Percentiles rank a stretch among this genome's conserved stretches.
phyloP scores from a whole-genome alignment of 441 rosid species.

The Jatropha multifida region DNA sequence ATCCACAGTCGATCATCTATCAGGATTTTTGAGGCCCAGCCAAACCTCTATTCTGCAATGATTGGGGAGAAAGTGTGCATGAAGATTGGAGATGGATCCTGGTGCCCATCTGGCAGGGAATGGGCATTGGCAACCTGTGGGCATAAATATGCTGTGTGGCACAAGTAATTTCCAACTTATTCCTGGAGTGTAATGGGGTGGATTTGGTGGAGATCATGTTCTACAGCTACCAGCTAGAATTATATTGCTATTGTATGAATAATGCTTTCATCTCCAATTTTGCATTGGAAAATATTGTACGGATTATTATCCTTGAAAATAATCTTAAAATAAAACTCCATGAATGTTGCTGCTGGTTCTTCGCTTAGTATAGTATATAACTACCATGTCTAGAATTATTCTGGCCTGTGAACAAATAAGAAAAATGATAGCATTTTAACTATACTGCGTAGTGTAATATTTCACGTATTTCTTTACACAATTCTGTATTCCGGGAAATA shows the following conservation, averaged over 20 bases:
- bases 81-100: constrained; percentile 88
- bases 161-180: constrained; percentile 38
- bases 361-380: background rate
- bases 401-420: too few species aligned
- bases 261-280: constrained; percentile 1
- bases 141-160: constrained; percentile 81
- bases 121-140: constrained; percentile 77
- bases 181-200: background rate
- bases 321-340: background rate
- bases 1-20: constrained; percentile 72
- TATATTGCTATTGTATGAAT: constrained; percentile 4
- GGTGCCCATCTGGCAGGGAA: constrained; percentile 81
- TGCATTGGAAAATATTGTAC: background rate
- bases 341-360: constrained; percentile 2
- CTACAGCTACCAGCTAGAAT: background rate
- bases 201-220: background rate
- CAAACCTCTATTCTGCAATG: constrained; percentile 70
- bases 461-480: too few species aligned
- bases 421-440: too few species aligned
- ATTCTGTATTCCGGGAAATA: too few species aligned
- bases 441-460: too few species aligned
- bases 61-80: constrained; percentile 74
- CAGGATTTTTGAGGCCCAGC: constrained; percentile 57
- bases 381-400: background rate
- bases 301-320: background rate